A percentile compares a stretch with the other conserved stretches of the same genome.
Conservation (phyloP, 108 stramenopile genomes). For the Fistulifera pelliculosa region DNA sequence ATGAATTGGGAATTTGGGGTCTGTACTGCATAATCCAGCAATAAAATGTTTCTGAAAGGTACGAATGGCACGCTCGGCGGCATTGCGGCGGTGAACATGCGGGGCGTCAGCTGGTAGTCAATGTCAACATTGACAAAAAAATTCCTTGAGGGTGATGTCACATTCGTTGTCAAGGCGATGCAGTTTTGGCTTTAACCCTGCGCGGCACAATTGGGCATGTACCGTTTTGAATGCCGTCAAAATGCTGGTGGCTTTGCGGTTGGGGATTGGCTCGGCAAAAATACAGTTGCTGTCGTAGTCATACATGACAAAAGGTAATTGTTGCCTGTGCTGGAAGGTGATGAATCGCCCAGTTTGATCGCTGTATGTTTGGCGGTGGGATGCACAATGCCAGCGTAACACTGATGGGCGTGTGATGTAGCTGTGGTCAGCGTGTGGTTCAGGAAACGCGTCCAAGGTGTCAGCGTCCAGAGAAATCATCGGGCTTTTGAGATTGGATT, state of each 20-base stretch:
- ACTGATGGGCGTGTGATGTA: constrained; percentile 4
- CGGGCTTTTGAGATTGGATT: no score
- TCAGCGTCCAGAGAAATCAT: not conserved
- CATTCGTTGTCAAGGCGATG: constrained; percentile 24
- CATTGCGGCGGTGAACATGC: constrained; percentile 13
- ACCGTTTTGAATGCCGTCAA: constrained; percentile 2
- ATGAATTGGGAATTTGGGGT: constrained; percentile 25
- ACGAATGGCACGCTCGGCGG: constrained; percentile 25
- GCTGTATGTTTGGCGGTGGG: constrained; percentile 12
- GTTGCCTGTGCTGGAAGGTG: constrained; percentile 17
- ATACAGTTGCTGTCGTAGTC: constrained; percentile 26
- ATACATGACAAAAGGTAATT: constrained; percentile 17
- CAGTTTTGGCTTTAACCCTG: constrained; percentile 12
- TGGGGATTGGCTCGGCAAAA: constrained; percentile 15
- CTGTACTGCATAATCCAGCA: constrained; percentile 20
- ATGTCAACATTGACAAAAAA: constrained; percentile 7
- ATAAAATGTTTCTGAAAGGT: constrained; percentile 21
- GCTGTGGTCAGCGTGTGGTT: not conserved
- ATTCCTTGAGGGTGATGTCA: constrained; percentile 8
- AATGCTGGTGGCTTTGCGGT: not conserved
- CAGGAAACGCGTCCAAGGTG: not conserved
- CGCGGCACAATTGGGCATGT: not conserved
- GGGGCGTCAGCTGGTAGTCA: constrained; percentile 28
- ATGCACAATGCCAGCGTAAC: constrained; percentile 11
- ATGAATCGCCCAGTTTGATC: constrained; percentile 29